A percentile compares a stretch with the other conserved stretches of the same genome.
phyloP scores from a whole-genome alignment of 2,329 filamentous ascomycete species.

The Emericellopsis atlantica region DNA sequence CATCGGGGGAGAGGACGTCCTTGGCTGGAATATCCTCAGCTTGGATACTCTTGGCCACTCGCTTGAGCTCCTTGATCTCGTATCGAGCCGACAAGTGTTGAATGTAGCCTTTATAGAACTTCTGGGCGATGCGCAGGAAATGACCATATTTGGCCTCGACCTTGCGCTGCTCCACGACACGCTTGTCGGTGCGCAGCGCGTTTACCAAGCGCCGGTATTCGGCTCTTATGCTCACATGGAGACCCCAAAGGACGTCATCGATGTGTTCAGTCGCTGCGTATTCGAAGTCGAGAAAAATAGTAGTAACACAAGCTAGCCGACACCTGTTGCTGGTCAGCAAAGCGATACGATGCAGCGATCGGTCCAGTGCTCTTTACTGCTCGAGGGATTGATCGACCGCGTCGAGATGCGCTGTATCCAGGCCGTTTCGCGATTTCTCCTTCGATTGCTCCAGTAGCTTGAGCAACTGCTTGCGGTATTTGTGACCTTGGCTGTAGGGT shows the following conservation, averaged over 20 bases:
- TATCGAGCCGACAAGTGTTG: conserved; percentile 58
- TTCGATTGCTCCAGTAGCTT: conserved; percentile 30
- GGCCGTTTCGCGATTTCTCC: conserved; percentile 17
- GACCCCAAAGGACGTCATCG: conserved; percentile 65
- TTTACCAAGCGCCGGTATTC: conserved; percentile 62
- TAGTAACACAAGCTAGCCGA: conserved; percentile 58
- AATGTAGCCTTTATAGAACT: conserved; percentile 80
- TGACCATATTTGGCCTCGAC: conserved; percentile 68
- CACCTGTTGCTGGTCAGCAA: conserved; percentile 32
- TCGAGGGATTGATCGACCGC: conserved; percentile 20
- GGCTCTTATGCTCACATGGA: conserved; percentile 65
- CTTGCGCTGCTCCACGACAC: conserved; percentile 56
- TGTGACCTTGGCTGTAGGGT: conserved; percentile 25
- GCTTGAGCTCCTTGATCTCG: conserved; percentile 35
- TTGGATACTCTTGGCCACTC: conserved; percentile 27
- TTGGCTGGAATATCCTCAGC: conserved; percentile 24
- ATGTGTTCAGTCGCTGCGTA: conserved; percentile 50
- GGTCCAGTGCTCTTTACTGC: too few species aligned
- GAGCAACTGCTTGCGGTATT: conserved; percentile 26
- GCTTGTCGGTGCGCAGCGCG: conserved; percentile 32
- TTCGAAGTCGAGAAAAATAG: conserved; percentile 60
- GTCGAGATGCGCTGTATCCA: conserved; percentile 29
- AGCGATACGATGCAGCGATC: too few species aligned
- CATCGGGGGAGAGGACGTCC: conserved; percentile 28
- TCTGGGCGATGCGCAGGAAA: conserved; percentile 79